Evolutionary conservation across 169 alveolate species (phyloP), one percentile per base, ranked within the genome.

Genomic region (Plasmodium malariae): DNA sequence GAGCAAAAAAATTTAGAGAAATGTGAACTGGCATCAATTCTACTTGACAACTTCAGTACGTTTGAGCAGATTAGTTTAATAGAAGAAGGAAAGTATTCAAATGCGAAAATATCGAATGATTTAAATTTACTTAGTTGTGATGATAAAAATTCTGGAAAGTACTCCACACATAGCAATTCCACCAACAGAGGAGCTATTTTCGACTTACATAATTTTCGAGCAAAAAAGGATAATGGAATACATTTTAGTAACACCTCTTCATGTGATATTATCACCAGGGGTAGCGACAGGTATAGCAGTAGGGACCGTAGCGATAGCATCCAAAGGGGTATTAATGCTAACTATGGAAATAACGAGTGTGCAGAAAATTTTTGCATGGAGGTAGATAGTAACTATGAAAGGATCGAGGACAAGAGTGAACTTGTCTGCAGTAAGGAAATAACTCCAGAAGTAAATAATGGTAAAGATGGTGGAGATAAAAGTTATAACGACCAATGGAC

Each of bases 21-120:
- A 36, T 80, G 90, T 19, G 83, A 80, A 48, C 57, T 34, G 37
- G 90, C 90, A 65, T 80, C 90, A 2, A 80, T 80, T 28, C 51
- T 80, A 24, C 80, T 80, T 32, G 90, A 80, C 17, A 80, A 80
- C n/a, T 45, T 54, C n/a, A 51, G 71, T 21, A 36, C 65, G 17
- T 65, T 80, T 17, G 83, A 80, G 6, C 48, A 67, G 14, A 17
- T 67, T 7, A 19, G 26, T 80, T 34, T 40, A 30, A 65, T 19
- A 14, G 72, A 80, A 34, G 48, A 49, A 7, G 49, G 28, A 28
- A 32, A 40, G 49, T 65, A 26, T 48, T 36, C 32, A 30, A 63
- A 28, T 34, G 6, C 1, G 14, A 80, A 49, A 28, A 6, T 28
- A 36, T 1, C 9, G 1, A 59, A 67, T 65, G 19, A 63, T 49